Evolutionary conservation across 768 basidiomycete species (phyloP), one percentile per base, ranked within the genome.

Genomic region (Lepiota subincarnata): DNA sequence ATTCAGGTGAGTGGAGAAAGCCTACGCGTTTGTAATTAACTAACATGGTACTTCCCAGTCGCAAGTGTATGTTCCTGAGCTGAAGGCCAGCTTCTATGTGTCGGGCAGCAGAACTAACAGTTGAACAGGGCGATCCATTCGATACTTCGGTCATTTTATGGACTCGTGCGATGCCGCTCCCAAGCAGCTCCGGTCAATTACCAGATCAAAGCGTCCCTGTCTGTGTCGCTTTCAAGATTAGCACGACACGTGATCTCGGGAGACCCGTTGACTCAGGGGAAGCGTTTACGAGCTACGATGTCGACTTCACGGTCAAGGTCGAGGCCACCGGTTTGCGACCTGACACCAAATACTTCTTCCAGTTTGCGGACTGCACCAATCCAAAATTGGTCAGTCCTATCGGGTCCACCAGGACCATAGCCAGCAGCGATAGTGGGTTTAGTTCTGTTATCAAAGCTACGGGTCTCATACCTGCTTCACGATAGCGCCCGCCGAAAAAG

Each of bases 271-370:
- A 76, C 55, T 68, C 72, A 7, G 80, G 76, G 11, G 68, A 79
- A 55, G 80, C 76, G 0, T 81, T 80, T 63, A 81, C 81, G 0
- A 74, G 69, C 50, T 76, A 77, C 49, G 82, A 85, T 51, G 78
- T 83, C 36, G 81, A 82, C 60, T 82, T 73, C 63, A 82, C 82
- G 0, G 71, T 81, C 57, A 83, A 83, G 62, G 76, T 84, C 14
- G 82, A 84, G 57, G 80, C 81, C 1, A 73, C 66, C 0, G 70
- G 71, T 2, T 62, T 84, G 46, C 58, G 69, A 38, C 70, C 82
- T 0, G 81, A 81, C 57, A 79, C 76, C 0, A 70, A 72, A 48
- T 85, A 82, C 59, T 81, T 73, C 61, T 83, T 73, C 64, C 71
- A 74, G 40, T 83, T 82, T 53, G 68, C 72, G 4, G 80, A 83